Conservation (phyloP, 176 grass and related monocot species). For the Carex parvula region DNA sequence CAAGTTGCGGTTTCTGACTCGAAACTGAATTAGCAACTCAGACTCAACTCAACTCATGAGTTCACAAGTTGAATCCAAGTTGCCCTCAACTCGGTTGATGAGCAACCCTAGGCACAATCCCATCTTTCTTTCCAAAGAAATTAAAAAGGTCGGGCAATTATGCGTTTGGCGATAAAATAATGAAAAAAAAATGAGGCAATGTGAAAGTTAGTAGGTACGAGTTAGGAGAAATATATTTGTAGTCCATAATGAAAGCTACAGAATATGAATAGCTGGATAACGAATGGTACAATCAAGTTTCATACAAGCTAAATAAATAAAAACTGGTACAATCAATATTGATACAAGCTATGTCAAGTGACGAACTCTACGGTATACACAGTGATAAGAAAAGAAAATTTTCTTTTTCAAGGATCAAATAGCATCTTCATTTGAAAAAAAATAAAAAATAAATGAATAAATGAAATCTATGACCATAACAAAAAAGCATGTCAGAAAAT, state of each 20-base stretch:
- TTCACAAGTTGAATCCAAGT: no score
- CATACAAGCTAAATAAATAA: conserved; percentile 13
- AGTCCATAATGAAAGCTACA: neutral
- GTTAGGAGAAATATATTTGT: neutral
- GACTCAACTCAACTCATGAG: no score
- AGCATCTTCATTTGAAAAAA: neutral
- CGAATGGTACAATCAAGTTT: conserved; percentile 11
- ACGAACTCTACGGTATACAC: neutral
- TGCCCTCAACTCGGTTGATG: no score
- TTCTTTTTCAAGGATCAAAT: neutral
- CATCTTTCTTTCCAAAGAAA: no score
- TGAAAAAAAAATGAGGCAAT: neutral
- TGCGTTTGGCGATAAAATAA: neutral
- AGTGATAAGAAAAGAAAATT: neutral
- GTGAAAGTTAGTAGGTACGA: neutral
- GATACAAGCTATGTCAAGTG: neutral
- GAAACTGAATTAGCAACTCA: no score
- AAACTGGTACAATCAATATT: neutral
- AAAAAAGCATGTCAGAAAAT: conserved; percentile 14
- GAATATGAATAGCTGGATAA: neutral
- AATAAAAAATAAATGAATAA: neutral
- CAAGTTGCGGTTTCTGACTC: no score
- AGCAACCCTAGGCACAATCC: no score
- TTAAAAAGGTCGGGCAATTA: neutral
- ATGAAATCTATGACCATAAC: no score